Evolutionary conservation across 768 basidiomycete genomes (phyloP).

Genomic region (Hericium erinaceus): DNA sequence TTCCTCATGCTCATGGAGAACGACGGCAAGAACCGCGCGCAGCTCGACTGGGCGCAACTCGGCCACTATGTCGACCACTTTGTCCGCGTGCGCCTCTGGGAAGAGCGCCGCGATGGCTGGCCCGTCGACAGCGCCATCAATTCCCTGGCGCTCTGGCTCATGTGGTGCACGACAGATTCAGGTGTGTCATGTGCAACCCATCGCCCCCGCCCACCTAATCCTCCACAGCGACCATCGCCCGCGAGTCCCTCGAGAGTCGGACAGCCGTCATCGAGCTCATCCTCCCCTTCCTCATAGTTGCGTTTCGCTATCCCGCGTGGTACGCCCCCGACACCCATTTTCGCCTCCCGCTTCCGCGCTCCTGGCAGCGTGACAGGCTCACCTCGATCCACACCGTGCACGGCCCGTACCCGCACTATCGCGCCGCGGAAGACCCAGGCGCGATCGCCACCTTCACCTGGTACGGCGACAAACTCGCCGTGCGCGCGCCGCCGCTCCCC

Average conservation of each 20-base stretch:
- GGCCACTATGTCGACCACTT: slow-evolving; percentile 36
- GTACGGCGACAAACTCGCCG: slow-evolving; percentile 14
- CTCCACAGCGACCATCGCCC: slow-evolving; percentile 18
- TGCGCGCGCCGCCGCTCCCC: slow-evolving; percentile 37
- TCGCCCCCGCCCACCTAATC: not conserved
- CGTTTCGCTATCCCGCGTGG: slow-evolving; percentile 42
- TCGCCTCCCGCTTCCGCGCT: slow-evolving; percentile 35
- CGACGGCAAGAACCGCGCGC: slow-evolving; percentile 54
- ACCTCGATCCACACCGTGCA: slow-evolving; percentile 29
- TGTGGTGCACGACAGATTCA: slow-evolving; percentile 51
- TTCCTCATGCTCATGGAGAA: slow-evolving; percentile 56
- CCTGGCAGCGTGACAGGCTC: slow-evolving; percentile 14
- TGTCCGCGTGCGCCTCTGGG: slow-evolving; percentile 38
- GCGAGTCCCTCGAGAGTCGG: slow-evolving; percentile 19
- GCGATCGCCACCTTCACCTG: slow-evolving; percentile 11
- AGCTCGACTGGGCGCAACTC: slow-evolving; percentile 44
- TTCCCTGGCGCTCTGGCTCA: slow-evolving; percentile 49
- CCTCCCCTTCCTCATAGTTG: slow-evolving; percentile 17
- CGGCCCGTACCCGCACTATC: slow-evolving; percentile 41
- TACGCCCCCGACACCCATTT: slow-evolving; percentile 57
- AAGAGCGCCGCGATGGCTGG: slow-evolving; percentile 40
- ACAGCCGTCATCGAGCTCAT: slow-evolving; percentile 20
- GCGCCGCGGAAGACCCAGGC: slow-evolving; percentile 13
- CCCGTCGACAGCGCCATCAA: slow-evolving; percentile 41
- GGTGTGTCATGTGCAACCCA: slow-evolving; percentile 25